Percentiles rank a stretch among this genome's conserved stretches.
Evolutionary conservation across 106 monocot genomes (phyloP).

Genomic region (Acorus calamus): DNA sequence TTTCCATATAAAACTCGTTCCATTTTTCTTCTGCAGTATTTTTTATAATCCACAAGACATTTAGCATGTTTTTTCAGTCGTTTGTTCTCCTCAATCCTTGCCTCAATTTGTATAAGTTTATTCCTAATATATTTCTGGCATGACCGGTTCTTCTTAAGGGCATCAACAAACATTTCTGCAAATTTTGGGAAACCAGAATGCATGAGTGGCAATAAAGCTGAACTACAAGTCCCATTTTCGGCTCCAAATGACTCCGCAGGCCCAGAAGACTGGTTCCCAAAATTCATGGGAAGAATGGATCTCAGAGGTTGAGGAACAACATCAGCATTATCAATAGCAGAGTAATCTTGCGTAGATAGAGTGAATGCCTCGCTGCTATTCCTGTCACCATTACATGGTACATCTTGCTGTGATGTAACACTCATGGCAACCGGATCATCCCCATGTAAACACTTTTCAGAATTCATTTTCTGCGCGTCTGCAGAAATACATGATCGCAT

Average conservation of each 20-base stretch:
- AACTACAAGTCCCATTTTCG: constrained; percentile 10
- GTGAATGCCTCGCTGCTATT: neutral
- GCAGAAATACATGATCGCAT: neutral
- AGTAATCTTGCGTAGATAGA: neutral
- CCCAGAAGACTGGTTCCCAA: neutral
- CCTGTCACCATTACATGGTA: constrained; percentile 2
- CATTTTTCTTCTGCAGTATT: constrained; percentile 34
- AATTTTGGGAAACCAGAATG: constrained; percentile 46
- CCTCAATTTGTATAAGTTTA: constrained; percentile 79
- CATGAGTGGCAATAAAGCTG: neutral
- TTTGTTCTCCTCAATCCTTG: constrained; percentile 79
- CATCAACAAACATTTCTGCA: constrained; percentile 58
- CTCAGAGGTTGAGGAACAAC: neutral
- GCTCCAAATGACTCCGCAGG: neutral
- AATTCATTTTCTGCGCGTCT: constrained; percentile 13
- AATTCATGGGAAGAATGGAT: neutral
- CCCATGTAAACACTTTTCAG: constrained; percentile 7
- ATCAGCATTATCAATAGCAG: neutral
- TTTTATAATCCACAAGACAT: constrained; percentile 77
- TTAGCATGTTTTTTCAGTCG: constrained; percentile 59
- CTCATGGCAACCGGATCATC: constrained; percentile 1
- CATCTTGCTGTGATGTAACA: constrained; percentile 13
- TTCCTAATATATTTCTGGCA: constrained; percentile 76
- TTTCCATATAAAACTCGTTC: constrained; percentile 30
- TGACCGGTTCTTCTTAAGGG: constrained; percentile 75